Evolutionary conservation across 805 yeast genomes (phyloP).

Genomic region (Cyberlindnera misumaiensis): DNA sequence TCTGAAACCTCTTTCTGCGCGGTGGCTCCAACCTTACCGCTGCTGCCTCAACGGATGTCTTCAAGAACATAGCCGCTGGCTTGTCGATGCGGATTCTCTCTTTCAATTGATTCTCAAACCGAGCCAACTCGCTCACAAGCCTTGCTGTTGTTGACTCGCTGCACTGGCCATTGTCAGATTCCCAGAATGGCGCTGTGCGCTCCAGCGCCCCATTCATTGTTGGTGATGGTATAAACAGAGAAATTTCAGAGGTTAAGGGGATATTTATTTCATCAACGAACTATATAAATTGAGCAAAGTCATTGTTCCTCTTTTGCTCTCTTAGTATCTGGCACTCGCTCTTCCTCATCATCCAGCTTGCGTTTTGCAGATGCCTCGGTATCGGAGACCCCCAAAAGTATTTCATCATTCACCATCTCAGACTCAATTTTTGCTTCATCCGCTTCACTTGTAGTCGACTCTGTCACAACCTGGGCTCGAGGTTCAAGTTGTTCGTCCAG

Average conservation of each 20-base stretch:
- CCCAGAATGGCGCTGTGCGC: no score
- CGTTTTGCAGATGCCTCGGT: background rate
- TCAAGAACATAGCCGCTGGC: constrained; percentile 9
- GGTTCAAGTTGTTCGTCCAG: no score
- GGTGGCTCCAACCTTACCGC: background rate
- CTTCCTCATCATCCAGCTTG: background rate
- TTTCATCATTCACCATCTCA: background rate
- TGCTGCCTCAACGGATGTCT: background rate
- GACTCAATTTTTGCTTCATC: background rate
- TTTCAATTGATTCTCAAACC: constrained; percentile 2
- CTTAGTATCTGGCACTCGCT: background rate
- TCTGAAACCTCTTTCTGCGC: background rate
- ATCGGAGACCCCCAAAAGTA: background rate
- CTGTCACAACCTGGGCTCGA: no score
- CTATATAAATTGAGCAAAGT: no score
- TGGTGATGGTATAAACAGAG: background rate
- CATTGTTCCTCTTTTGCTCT: background rate
- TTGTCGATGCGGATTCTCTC: constrained; percentile 8
- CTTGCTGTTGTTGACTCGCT: no score
- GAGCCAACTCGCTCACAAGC: background rate
- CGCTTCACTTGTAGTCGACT: background rate
- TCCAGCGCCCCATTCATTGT: no score
- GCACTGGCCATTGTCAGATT: no score
- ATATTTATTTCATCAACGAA: no score
- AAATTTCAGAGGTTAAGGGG: background rate